These are phyloP conservation scores for Pyrenochaeta sp. DNA, from an alignment of 2,329 filamentous ascomycete species.

Conservation along the genomic window DNA sequence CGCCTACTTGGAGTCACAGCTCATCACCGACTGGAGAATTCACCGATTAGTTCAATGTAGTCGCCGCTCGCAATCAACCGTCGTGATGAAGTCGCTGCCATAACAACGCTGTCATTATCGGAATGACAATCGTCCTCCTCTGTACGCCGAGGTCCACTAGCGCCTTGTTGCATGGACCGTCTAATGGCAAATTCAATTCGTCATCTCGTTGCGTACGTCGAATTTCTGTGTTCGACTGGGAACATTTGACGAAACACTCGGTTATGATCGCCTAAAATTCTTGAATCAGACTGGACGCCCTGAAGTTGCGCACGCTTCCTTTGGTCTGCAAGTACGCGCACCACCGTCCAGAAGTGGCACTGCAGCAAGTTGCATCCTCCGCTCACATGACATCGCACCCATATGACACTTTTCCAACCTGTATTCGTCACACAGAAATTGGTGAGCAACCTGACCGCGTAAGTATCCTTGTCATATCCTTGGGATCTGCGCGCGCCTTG, in stretches of 20 bases:
- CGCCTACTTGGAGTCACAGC: slow-evolving; percentile 16
- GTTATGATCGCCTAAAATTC: too few species aligned
- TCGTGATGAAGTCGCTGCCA: slow-evolving; percentile 11
- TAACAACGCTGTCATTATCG: slow-evolving; percentile 10
- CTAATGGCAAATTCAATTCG: too few species aligned
- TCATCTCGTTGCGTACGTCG: too few species aligned
- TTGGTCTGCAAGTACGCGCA: neutral
- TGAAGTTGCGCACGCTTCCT: too few species aligned
- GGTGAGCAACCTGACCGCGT: too few species aligned
- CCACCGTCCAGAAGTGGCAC: neutral
- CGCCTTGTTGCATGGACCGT: too few species aligned
- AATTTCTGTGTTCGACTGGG: too few species aligned
- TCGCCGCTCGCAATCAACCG: slow-evolving; percentile 9
- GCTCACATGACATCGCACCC: neutral
- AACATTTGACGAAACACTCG: too few species aligned
- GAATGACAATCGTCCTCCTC: neutral
- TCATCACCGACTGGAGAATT: slow-evolving; percentile 8
- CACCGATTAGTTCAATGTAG: slow-evolving; percentile 14
- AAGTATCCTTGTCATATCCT: neutral
- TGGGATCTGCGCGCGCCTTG: neutral
- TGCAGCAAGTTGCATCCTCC: neutral
- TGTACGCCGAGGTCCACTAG: neutral
- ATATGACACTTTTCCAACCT: neutral
- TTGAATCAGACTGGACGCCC: too few species aligned
- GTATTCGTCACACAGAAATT: too few species aligned